Percentiles rank a stretch among this genome's conserved stretches.
Evolutionary conservation across 179 eudicot genomes (phyloP).

Genomic region (Camellia oleifera): DNA sequence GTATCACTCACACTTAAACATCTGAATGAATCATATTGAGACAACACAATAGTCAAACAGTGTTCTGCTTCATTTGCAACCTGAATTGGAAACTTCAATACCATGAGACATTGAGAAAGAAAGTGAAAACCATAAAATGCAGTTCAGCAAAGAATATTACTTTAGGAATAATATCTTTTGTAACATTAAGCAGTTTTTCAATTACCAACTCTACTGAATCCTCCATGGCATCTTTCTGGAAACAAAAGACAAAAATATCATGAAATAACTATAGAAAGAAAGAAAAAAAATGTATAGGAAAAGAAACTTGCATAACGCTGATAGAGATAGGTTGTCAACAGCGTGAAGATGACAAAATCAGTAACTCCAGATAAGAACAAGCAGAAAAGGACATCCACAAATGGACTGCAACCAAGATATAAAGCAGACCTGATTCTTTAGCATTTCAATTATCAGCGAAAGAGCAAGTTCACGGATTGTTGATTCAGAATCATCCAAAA

Average conservation of each 20-base stretch:
- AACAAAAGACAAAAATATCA: slow-evolving; percentile 13
- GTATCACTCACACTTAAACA: slow-evolving; percentile 69
- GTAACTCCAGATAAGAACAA: background rate
- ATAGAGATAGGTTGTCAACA: background rate
- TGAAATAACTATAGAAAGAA: background rate
- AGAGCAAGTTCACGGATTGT: slow-evolving; percentile 66
- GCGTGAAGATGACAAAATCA: background rate
- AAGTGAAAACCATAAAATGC: slow-evolving; percentile 2
- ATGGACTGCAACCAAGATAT: background rate
- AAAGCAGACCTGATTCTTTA: slow-evolving; percentile 76
- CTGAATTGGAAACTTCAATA: slow-evolving; percentile 31
- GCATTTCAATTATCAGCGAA: slow-evolving; percentile 76
- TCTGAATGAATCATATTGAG: slow-evolving; percentile 89
- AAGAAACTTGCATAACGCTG: slow-evolving; percentile 5
- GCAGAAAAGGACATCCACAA: background rate
- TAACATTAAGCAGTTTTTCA: slow-evolving; percentile 79
- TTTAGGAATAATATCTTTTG: slow-evolving; percentile 64
- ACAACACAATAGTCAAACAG: slow-evolving; percentile 76
- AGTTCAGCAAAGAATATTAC: slow-evolving; percentile 31
- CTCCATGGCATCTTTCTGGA: slow-evolving; percentile 84
- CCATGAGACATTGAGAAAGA: slow-evolving; percentile 16
- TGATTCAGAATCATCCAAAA: slow-evolving; percentile 74
- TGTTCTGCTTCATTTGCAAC: slow-evolving; percentile 88
- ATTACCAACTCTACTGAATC: slow-evolving; percentile 91
- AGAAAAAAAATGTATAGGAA: slow-evolving; percentile 9